A percentile compares a stretch with the other conserved stretches of the same genome.
Evolutionary conservation across 2,329 filamentous ascomycete genomes (phyloP).

Genomic region (Mollisia scopiformis): DNA sequence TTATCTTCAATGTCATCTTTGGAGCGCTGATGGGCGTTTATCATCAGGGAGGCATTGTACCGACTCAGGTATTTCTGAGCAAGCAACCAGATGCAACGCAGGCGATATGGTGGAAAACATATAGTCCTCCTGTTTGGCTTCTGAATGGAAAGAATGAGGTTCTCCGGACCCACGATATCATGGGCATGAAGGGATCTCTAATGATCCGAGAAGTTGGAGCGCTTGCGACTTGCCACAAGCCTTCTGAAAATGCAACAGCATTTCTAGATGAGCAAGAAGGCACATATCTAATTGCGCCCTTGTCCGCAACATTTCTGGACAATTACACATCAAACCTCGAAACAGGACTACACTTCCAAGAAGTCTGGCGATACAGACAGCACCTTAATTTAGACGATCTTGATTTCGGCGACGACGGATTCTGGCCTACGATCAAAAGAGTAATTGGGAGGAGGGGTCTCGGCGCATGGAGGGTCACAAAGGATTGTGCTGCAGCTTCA

Average conservation of each 20-base stretch:
- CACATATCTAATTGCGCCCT: conserved; percentile 73
- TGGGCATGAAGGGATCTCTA: conserved; percentile 66
- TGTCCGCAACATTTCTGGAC: conserved; percentile 72
- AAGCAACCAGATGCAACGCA: conserved; percentile 67
- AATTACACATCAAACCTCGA: conserved; percentile 50
- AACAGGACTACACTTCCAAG: conserved; percentile 64
- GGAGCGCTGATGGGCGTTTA: conserved; percentile 79
- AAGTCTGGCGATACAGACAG: conserved; percentile 68
- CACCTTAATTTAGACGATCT: conserved; percentile 82
- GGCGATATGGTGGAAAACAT: conserved; percentile 82
- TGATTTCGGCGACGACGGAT: conserved; percentile 76
- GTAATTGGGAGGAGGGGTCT: conserved; percentile 68
- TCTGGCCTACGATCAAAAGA: conserved; percentile 70
- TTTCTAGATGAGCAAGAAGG: conserved; percentile 64
- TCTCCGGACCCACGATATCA: conserved; percentile 72
- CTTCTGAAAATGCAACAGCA: conserved; percentile 55
- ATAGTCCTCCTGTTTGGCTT: conserved; percentile 80
- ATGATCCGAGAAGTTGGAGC: conserved; percentile 62
- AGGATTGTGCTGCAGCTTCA: conserved; percentile 24
- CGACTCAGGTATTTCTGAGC: conserved; percentile 75
- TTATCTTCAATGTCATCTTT: conserved; percentile 69
- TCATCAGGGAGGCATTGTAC: conserved; percentile 79
- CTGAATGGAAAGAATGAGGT: conserved; percentile 75
- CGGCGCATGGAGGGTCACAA: conserved; percentile 66
- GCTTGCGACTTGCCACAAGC: conserved; percentile 64